A percentile compares a stretch with the other conserved stretches of the same genome.
These are phyloP conservation scores for Monilinia vaccinii-corymbosi DNA, from an alignment of 2,329 filamentous ascomycete genomes.

Conservation along the genomic window DNA sequence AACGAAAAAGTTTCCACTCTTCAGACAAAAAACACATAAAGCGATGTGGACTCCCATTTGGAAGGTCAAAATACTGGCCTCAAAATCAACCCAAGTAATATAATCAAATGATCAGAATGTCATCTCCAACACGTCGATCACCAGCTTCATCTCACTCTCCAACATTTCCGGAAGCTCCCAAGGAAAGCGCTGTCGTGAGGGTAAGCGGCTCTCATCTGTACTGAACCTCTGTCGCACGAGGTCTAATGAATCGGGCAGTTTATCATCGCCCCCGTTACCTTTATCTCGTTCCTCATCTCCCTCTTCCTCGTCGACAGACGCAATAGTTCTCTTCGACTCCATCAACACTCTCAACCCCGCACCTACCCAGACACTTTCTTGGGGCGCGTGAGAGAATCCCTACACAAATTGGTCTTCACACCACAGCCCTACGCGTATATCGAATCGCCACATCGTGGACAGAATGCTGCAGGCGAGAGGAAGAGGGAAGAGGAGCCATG, in stretches of 20 bases:
- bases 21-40: not conserved
- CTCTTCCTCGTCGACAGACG: slow-evolving; percentile 26
- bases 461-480: not conserved
- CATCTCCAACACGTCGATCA: slow-evolving; percentile 5
- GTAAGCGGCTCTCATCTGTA: slow-evolving; percentile 12
- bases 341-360: slow-evolving; percentile 10
- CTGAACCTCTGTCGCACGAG: not conserved
- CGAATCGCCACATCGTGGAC: slow-evolving; percentile 11
- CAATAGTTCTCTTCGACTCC: slow-evolving; percentile 19
- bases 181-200: slow-evolving; percentile 21
- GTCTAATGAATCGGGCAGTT: slow-evolving; percentile 16
- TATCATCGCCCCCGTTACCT: slow-evolving; percentile 27
- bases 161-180: slow-evolving; percentile 17
- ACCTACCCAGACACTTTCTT: slow-evolving; percentile 12
- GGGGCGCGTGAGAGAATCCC: slow-evolving; percentile 12
- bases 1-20: not conserved
- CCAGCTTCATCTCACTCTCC: slow-evolving; percentile 10
- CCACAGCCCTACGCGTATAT: slow-evolving; percentile 22
- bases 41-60: not conserved
- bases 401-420: slow-evolving; percentile 20
- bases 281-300: slow-evolving; percentile 29
- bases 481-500: slow-evolving; percentile 20
- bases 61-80: not conserved
- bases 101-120: not conserved
- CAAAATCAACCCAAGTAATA: not conserved